Evolutionary conservation across 495 filamentous ascomycete species (phyloP).

Genomic region (Talaromyces nanjingensis): DNA sequence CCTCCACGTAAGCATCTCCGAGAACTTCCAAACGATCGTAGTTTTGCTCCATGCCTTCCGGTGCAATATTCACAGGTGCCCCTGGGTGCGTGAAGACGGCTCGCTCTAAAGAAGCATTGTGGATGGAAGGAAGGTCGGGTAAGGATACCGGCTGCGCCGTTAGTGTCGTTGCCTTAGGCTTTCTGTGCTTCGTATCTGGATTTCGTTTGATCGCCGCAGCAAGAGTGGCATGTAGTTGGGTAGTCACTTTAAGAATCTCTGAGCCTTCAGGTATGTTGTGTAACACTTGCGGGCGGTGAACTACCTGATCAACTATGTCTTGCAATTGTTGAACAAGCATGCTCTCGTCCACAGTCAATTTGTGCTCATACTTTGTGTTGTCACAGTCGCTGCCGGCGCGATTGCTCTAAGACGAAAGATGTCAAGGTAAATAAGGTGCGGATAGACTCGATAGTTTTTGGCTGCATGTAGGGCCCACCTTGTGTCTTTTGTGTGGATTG

Average conservation of each 20-base stretch:
- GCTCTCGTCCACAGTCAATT: not conserved
- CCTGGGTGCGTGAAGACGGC: conserved; percentile 65
- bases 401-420: not conserved
- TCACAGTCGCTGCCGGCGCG: not conserved
- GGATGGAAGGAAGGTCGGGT: conserved; percentile 53
- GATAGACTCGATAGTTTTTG: conserved; percentile 7
- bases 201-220: conserved; percentile 4
- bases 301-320: conserved; percentile 16
- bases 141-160: conserved; percentile 8
- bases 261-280: conserved; percentile 11
- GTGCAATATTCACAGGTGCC: conserved; percentile 21
- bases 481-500: conserved; percentile 7
- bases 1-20: conserved; percentile 67
- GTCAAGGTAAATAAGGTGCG: not conserved
- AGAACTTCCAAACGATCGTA: conserved; percentile 73
- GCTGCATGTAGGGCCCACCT: conserved; percentile 8
- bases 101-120: conserved; percentile 47
- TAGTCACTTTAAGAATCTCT: conserved; percentile 19
- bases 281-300: conserved; percentile 12
- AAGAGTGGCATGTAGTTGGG: conserved; percentile 18
- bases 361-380: not conserved
- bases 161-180: not conserved
- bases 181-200: not conserved
- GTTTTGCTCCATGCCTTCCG: conserved; percentile 25
- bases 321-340: conserved; percentile 11